Percentiles rank a stretch among this genome's conserved stretches.
phyloP scores from a whole-genome alignment of 495 filamentous ascomycete species.

The Penicillium ochrochloron region DNA sequence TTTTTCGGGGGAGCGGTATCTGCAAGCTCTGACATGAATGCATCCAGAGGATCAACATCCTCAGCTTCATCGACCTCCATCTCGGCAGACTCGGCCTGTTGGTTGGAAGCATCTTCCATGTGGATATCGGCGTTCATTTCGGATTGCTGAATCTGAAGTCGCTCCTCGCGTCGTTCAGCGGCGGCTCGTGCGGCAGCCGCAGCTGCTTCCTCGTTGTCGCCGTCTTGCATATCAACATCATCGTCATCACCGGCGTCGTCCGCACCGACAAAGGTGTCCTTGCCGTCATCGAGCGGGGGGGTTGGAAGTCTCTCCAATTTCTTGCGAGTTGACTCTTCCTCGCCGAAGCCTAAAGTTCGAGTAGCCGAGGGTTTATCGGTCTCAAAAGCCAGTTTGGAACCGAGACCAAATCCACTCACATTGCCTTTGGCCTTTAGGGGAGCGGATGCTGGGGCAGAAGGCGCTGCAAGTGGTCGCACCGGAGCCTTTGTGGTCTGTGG shows the following conservation, averaged over 20 bases:
- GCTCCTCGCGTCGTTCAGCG: constrained; percentile 74
- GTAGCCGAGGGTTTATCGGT: constrained; percentile 69
- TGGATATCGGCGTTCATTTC: constrained; percentile 38
- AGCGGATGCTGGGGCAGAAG: constrained; percentile 47
- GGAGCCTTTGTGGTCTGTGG: constrained; percentile 57
- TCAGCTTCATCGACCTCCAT: constrained; percentile 62
- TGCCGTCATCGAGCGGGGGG: constrained; percentile 64
- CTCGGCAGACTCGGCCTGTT: constrained; percentile 25
- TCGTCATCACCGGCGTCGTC: constrained; percentile 69
- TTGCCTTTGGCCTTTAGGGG: constrained; percentile 66
- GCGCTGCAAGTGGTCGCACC: constrained; percentile 50
- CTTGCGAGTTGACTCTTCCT: constrained; percentile 82
- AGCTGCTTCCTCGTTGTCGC: constrained; percentile 82
- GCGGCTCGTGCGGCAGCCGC: constrained; percentile 83
- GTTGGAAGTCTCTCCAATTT: constrained; percentile 88
- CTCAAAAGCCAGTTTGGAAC: constrained; percentile 63
- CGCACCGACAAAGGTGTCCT: constrained; percentile 61
- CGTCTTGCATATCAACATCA: constrained; percentile 76
- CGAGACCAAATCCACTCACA: constrained; percentile 83
- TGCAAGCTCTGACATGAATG: constrained; percentile 88
- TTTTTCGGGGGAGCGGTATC: constrained; percentile 53
- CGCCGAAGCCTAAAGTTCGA: constrained; percentile 79
- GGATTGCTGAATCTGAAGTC: constrained; percentile 57
- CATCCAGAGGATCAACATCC: constrained; percentile 90
- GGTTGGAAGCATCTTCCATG: constrained; percentile 54